Evolutionary conservation across 176 grass and related monocot genomes (phyloP).

Genomic region (Rhynchospora pubera): DNA sequence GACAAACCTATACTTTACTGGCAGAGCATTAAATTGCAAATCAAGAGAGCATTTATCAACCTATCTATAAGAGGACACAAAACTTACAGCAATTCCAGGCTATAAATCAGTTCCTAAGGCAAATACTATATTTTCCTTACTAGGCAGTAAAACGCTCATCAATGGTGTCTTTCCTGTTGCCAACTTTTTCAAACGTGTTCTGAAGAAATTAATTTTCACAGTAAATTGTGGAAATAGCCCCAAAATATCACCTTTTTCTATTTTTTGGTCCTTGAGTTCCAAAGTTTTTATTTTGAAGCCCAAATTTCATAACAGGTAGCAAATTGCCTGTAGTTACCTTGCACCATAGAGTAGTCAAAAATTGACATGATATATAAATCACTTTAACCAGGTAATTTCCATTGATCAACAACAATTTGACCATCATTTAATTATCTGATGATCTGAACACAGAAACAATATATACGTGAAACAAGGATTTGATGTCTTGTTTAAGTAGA

Average conservation of each 20-base stretch:
- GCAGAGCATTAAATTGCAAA: background rate
- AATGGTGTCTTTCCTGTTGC: background rate
- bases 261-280: too few relatives aligned
- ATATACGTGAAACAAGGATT: background rate
- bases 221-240: background rate
- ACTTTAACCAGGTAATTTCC: background rate
- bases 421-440: background rate
- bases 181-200: background rate
- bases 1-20: background rate
- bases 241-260: background rate
- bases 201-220: background rate
- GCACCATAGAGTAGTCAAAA: background rate
- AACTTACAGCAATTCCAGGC: background rate
- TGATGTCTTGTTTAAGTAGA: background rate
- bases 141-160: background rate
- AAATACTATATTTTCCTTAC: background rate
- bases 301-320: background rate
- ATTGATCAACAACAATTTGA: background rate
- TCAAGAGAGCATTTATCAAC: background rate
- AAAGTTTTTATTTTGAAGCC: background rate
- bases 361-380: background rate
- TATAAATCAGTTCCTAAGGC: background rate
- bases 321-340: too few relatives aligned
- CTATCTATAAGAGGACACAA: background rate
- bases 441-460: background rate